Percentiles rank a stretch among this genome's conserved stretches.
Conservation (phyloP, 1,284 basidiomycete species). For the Sporisorium iseilematis-ciliati region DNA sequence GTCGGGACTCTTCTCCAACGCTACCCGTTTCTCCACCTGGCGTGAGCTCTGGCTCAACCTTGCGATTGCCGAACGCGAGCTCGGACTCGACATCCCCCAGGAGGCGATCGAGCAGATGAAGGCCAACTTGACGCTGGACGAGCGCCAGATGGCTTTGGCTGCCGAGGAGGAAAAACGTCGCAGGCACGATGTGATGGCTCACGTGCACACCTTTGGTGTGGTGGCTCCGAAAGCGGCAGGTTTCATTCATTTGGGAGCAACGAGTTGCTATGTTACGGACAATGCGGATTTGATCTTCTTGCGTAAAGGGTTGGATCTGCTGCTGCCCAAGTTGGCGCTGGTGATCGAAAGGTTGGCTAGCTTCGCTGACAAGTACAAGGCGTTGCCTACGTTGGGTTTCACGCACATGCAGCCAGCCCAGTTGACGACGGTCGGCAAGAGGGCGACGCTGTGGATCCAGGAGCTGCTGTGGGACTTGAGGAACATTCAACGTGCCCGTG, state of each 20-base stretch:
- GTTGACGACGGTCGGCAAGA: constrained; percentile 98
- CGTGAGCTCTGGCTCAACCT: constrained; percentile 95
- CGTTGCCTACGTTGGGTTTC: constrained; percentile 80
- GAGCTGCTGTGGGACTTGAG: constrained; percentile 97
- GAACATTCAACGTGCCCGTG: constrained; percentile 88
- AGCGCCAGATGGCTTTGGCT: constrained; percentile 89
- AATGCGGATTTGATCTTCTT: constrained; percentile 92
- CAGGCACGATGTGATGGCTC: constrained; percentile 99
- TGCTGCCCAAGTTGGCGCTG: constrained; percentile 87
- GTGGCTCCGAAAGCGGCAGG: constrained; percentile 95
- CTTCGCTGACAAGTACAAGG: constrained; percentile 77
- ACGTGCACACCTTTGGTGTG: constrained; percentile 95
- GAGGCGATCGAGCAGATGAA: constrained; percentile 95
- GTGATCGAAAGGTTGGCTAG: constrained; percentile 87
- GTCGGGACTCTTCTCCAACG: constrained; percentile 92
- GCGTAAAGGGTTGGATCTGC: constrained; percentile 84
- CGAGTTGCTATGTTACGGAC: constrained; percentile 98
- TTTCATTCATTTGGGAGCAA: constrained; percentile 97
- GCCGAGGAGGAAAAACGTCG: constrained; percentile 96
- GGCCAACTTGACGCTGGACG: constrained; percentile 84
- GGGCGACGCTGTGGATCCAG: constrained; percentile 93
- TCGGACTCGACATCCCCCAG: constrained; percentile 89
- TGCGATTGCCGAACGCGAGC: constrained; percentile 94
- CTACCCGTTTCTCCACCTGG: constrained; percentile 96
- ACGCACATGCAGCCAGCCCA: constrained; percentile 99